Evolutionary conservation across 1,284 basidiomycete species (phyloP).

Genomic region (Rhodotorula sp.): DNA sequence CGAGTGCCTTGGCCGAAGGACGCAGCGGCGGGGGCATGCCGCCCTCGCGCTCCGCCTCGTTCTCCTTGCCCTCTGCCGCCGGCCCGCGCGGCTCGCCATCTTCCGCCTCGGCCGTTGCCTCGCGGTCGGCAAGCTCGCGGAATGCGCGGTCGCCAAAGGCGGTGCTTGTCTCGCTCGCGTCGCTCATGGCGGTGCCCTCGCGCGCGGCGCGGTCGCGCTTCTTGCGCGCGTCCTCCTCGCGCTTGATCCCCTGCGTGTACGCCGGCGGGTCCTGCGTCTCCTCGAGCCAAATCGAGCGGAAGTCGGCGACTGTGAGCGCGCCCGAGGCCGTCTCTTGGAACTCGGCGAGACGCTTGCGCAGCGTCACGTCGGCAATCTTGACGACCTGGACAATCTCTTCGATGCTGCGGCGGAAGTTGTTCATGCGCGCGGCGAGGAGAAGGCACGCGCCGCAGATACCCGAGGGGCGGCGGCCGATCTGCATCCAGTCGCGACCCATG

Average conservation of each 20-base stretch:
- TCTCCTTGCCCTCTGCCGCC: neutral
- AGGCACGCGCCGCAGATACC: slow-evolving; percentile 97
- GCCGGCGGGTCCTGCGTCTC: slow-evolving; percentile 89
- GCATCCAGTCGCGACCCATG: slow-evolving; percentile 98
- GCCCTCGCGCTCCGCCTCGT: slow-evolving; percentile 9
- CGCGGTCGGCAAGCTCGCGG: slow-evolving; percentile 32
- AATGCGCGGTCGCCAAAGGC: slow-evolving; percentile 23
- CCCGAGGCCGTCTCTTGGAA: slow-evolving; percentile 89
- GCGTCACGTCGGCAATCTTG: slow-evolving; percentile 92
- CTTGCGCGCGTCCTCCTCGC: slow-evolving; percentile 63
- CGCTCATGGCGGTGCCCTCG: slow-evolving; percentile 16
- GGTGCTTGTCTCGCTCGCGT: slow-evolving; percentile 35
- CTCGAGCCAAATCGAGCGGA: slow-evolving; percentile 86
- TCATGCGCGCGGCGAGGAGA: slow-evolving; percentile 95
- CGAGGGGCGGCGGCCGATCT: slow-evolving; percentile 87
- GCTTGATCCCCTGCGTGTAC: slow-evolving; percentile 71
- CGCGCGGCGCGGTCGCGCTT: slow-evolving; percentile 30
- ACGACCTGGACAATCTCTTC: slow-evolving; percentile 98
- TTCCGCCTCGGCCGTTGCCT: slow-evolving; percentile 10
- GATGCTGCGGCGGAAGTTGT: slow-evolving; percentile 88
- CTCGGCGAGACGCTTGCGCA: slow-evolving; percentile 92
- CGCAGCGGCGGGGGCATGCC: slow-evolving; percentile 25
- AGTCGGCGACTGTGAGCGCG: slow-evolving; percentile 83
- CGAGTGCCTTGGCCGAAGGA: slow-evolving; percentile 28
- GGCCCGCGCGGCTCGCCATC: neutral